A percentile compares a stretch with the other conserved stretches of the same genome.
These are phyloP conservation scores for Lactarius trivialis DNA, from an alignment of 768 basidiomycete genomes.

Conservation along the genomic window DNA sequence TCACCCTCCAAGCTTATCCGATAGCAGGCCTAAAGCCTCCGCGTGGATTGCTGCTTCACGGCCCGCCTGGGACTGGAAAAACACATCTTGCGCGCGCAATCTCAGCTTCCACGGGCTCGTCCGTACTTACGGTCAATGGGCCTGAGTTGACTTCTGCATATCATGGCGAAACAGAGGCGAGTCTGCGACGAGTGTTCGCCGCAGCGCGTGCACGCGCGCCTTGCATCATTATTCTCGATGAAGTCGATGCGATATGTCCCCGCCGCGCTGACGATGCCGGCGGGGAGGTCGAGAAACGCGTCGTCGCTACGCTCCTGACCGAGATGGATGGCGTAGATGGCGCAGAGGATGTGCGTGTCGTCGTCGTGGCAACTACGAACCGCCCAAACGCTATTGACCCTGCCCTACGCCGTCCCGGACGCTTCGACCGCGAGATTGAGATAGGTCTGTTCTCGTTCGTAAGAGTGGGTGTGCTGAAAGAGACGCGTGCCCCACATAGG, in stretches of 20 bases:
- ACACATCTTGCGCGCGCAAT: constrained; percentile 94
- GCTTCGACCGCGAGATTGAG: constrained; percentile 94
- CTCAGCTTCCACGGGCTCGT: constrained; percentile 77
- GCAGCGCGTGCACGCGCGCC: constrained; percentile 78
- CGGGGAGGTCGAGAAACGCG: constrained; percentile 92
- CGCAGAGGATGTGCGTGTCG: constrained; percentile 54
- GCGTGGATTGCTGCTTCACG: constrained; percentile 90
- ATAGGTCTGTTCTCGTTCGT: constrained; percentile 51
- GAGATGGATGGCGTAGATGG: constrained; percentile 85
- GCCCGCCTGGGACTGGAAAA: constrained; percentile 96
- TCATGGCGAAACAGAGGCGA: constrained; percentile 94
- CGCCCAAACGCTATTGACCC: constrained; percentile 94
- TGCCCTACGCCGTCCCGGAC: constrained; percentile 78
- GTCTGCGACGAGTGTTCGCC: constrained; percentile 81
- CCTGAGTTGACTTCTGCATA: constrained; percentile 93
- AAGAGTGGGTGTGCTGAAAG: neutral
- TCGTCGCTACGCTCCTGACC: constrained; percentile 91
- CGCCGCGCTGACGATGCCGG: constrained; percentile 82
- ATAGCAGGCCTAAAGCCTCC: constrained; percentile 84
- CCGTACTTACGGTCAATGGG: constrained; percentile 91
- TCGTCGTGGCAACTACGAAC: constrained; percentile 95
- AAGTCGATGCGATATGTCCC: constrained; percentile 93
- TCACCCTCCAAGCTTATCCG: neutral
- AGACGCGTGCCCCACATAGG: constrained; percentile 40
- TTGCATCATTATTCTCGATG: constrained; percentile 91